Evolutionary conservation across 208 protist species (phyloP).

Genomic region (Leishmania gerbilli): DNA sequence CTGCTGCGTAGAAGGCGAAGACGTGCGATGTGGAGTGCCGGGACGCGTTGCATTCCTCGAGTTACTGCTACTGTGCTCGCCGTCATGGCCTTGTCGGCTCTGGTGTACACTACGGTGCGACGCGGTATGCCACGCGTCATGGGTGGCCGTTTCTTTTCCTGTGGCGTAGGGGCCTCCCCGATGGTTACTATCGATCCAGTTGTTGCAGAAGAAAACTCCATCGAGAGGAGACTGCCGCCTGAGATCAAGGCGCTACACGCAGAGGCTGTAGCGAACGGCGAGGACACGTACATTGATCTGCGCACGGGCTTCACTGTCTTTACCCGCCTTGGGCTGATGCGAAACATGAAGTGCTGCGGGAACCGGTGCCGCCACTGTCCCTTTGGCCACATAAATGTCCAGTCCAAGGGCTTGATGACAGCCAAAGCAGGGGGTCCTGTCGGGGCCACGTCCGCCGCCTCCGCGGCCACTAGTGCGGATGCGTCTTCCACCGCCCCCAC

Average conservation of each 20-base stretch:
- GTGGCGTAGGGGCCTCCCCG: background rate
- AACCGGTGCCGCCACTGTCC: conserved; percentile 59
- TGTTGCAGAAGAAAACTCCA: conserved; percentile 25
- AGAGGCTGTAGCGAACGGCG: conserved; percentile 23
- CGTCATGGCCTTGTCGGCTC: conserved; percentile 11
- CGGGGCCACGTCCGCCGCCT: background rate
- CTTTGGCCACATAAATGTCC: conserved; percentile 52
- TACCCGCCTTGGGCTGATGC: conserved; percentile 37
- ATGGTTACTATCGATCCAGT: conserved; percentile 7
- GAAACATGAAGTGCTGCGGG: conserved; percentile 46
- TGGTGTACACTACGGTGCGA: conserved; percentile 12
- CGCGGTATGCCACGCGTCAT: background rate
- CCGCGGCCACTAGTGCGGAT: conserved; percentile 2
- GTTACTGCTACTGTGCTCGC: conserved; percentile 5
- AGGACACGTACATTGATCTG: conserved; percentile 52
- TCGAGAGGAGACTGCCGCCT: conserved; percentile 26
- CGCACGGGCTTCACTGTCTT: conserved; percentile 57
- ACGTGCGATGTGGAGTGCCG: background rate
- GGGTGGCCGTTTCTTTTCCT: background rate
- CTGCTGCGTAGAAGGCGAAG: too few species aligned
- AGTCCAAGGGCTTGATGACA: conserved; percentile 1
- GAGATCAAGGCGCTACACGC: conserved; percentile 34
- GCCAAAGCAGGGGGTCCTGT: background rate
- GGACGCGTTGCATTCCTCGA: background rate
- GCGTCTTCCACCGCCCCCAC: background rate